A percentile compares a stretch with the other conserved stretches of the same genome.
These are phyloP conservation scores for Curvularia sp. DNA, from an alignment of 2,329 filamentous ascomycete species.

Conservation along the genomic window DNA sequence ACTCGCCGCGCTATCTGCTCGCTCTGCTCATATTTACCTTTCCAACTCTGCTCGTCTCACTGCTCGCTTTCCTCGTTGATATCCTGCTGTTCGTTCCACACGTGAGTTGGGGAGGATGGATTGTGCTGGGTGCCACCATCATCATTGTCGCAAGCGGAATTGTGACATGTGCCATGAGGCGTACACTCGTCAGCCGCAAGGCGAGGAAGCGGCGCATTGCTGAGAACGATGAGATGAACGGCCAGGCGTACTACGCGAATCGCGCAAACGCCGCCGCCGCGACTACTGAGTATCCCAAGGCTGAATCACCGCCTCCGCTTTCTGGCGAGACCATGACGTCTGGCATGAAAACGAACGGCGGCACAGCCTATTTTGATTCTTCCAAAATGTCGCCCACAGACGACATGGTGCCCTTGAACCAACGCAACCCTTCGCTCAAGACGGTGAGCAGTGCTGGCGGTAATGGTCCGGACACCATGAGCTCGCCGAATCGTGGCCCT, in stretches of 20 bases:
- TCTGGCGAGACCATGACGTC: constrained; percentile 64
- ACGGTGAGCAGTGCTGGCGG: constrained; percentile 58
- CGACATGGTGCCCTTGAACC: constrained; percentile 74
- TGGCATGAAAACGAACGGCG: constrained; percentile 59
- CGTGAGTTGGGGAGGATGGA: constrained; percentile 90
- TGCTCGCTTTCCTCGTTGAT: constrained; percentile 91
- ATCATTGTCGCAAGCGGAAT: constrained; percentile 82
- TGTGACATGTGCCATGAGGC: constrained; percentile 92
- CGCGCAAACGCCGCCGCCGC: constrained; percentile 45
- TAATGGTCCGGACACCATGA: constrained; percentile 51
- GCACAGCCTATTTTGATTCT: constrained; percentile 71
- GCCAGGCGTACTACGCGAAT: constrained; percentile 80
- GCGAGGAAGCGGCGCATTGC: constrained; percentile 90
- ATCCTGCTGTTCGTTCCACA: constrained; percentile 94
- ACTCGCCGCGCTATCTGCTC: constrained; percentile 88
- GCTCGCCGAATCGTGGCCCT: constrained; percentile 48
- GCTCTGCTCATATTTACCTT: constrained; percentile 85
- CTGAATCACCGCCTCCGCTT: constrained; percentile 63
- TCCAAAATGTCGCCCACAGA: constrained; percentile 68
- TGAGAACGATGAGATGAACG: constrained; percentile 96
- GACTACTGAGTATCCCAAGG: constrained; percentile 55
- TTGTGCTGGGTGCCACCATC: constrained; percentile 88
- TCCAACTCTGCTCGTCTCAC: constrained; percentile 80
- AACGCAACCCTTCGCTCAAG: constrained; percentile 66
- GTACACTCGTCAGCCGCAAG: constrained; percentile 88